These are phyloP conservation scores for Pestalotiopsis sp. DNA, from an alignment of 2,329 filamentous ascomycete species.

Conservation along the genomic window DNA sequence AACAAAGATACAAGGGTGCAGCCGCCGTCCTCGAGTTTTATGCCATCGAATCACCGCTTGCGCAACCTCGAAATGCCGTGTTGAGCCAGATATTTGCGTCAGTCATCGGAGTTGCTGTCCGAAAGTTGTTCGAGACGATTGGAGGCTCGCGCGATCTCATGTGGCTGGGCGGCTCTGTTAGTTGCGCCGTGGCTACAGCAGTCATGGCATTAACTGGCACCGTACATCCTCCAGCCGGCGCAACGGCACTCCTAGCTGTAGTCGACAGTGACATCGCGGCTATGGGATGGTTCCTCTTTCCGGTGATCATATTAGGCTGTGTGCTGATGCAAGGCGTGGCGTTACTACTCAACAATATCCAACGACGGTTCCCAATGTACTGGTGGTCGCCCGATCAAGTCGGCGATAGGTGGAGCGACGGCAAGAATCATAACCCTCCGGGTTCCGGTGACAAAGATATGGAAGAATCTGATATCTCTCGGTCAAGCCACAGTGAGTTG, in stretches of 20 bases:
- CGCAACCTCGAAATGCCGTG: constrained; percentile 72
- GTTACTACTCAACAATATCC: constrained; percentile 69
- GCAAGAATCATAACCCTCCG: neutral
- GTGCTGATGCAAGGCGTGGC: constrained; percentile 64
- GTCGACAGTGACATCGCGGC: constrained; percentile 53
- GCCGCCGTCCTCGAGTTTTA: constrained; percentile 77
- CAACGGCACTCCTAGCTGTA: constrained; percentile 71
- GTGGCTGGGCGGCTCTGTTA: constrained; percentile 67
- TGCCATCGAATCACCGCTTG: constrained; percentile 70
- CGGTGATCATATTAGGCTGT: constrained; percentile 63
- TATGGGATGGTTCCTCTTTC: constrained; percentile 71
- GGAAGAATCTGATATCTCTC: neutral
- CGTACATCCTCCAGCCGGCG: constrained; percentile 74
- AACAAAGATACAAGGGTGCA: constrained; percentile 56
- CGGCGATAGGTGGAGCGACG: constrained; percentile 2
- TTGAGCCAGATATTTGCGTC: constrained; percentile 68
- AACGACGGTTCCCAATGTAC: constrained; percentile 67
- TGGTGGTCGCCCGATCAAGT: constrained; percentile 63
- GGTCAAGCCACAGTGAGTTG: neutral
- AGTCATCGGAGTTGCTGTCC: constrained; percentile 61
- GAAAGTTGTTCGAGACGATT: constrained; percentile 65
- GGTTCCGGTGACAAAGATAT: neutral
- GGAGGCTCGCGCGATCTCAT: constrained; percentile 51
- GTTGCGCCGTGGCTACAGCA: constrained; percentile 64
- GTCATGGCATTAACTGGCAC: constrained; percentile 73